phyloP scores from a whole-genome alignment of 768 basidiomycete genomes.

The Epithele typhae region DNA sequence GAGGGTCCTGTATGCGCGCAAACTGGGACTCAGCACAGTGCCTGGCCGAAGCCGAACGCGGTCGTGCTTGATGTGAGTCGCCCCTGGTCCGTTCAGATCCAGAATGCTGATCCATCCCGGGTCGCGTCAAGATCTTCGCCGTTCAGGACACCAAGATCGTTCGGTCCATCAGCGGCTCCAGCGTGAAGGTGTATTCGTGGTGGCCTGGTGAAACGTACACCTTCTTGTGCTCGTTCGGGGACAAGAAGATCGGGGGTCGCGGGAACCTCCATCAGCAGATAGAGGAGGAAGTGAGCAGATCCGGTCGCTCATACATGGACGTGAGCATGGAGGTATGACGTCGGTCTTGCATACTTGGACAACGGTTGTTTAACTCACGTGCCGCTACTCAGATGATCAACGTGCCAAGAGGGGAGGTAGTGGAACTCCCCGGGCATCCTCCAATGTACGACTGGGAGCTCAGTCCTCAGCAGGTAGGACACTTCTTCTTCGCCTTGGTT shows the following conservation, averaged over 20 bases:
- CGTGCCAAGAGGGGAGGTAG: neutral
- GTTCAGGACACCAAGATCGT: neutral
- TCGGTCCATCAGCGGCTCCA: neutral
- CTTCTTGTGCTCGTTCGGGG: constrained; percentile 4
- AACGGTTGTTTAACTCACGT: neutral
- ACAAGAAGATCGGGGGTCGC: constrained; percentile 2
- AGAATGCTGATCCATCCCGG: too few species aligned
- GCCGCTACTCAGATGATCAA: neutral
- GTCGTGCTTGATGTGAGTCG: constrained; percentile 5
- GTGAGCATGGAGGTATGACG: neutral
- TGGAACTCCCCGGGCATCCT: neutral
- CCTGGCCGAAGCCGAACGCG: constrained; percentile 2
- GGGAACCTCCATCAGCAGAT: neutral
- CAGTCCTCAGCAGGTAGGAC: neutral
- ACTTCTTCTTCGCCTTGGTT: too few species aligned
- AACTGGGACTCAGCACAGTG: neutral
- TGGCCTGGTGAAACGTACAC: neutral
- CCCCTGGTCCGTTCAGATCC: too few species aligned
- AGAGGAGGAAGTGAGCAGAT: neutral
- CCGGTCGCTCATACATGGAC: neutral
- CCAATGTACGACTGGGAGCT: constrained; percentile 3
- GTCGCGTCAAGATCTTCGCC: too few species aligned
- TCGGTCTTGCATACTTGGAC: too few species aligned
- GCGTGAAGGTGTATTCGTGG: constrained; percentile 4
- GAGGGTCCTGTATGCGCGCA: constrained; percentile 1